Evolutionary conservation across 2,329 filamentous ascomycete genomes (phyloP).

Genomic region (Eutypella sp.): DNA sequence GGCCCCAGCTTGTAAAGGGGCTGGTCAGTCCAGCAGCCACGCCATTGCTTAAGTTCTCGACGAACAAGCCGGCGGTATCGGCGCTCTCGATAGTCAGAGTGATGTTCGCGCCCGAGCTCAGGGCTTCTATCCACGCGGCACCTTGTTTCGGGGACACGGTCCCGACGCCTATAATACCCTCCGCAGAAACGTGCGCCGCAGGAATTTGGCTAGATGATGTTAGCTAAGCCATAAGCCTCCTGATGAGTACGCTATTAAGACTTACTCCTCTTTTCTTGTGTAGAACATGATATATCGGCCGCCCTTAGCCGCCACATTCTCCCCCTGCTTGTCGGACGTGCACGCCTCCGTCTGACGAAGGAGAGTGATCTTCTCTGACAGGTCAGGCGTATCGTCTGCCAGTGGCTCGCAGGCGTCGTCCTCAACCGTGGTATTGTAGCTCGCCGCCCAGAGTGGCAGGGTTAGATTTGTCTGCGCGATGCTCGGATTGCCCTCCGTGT

Average conservation of each 20-base stretch:
- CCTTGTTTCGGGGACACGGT: constrained; percentile 15
- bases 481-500: constrained; percentile 9
- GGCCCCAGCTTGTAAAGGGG: constrained; percentile 39
- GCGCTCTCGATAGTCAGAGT: constrained; percentile 14
- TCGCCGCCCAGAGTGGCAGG: constrained; percentile 23
- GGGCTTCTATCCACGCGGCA: constrained; percentile 14
- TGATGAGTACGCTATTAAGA: neutral
- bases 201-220: constrained; percentile 1
- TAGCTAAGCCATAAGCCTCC: constrained; percentile 4
- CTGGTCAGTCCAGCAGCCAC: constrained; percentile 31
- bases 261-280: constrained; percentile 16
- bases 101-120: constrained; percentile 14
- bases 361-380: constrained; percentile 36
- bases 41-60: constrained; percentile 9
- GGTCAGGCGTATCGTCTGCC: constrained; percentile 32
- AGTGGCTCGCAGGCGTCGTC: constrained; percentile 32
- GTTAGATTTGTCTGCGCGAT: constrained; percentile 8
- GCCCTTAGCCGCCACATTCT: constrained; percentile 34
- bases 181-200: neutral
- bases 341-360: constrained; percentile 31
- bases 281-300: constrained; percentile 38
- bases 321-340: constrained; percentile 31
- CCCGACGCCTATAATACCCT: constrained; percentile 10
- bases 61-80: constrained; percentile 4
- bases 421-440: constrained; percentile 12